These are phyloP conservation scores for Royoungia palumana DNA, from an alignment of 768 basidiomycete genomes.

Conservation along the genomic window DNA sequence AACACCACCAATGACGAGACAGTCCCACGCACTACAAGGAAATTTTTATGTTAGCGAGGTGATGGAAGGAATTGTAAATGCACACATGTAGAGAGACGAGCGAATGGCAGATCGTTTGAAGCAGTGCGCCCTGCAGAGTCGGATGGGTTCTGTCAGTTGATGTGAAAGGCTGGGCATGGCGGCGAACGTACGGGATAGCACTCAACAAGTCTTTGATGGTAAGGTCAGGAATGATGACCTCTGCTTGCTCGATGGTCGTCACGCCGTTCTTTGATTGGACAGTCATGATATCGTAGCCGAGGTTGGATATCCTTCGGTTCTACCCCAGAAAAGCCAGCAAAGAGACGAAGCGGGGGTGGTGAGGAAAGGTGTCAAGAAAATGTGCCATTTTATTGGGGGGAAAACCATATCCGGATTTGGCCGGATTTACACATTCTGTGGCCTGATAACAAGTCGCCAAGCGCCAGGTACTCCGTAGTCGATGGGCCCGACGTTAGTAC, in stretches of 20 bases:
- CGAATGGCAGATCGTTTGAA: conserved; percentile 83
- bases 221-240: conserved; percentile 74
- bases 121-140: conserved; percentile 64
- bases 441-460: neutral
- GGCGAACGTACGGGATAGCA: conserved; percentile 68
- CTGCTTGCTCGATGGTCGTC: conserved; percentile 50
- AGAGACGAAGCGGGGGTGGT: neutral
- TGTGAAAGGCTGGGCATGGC: conserved; percentile 1
- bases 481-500: too few relatives aligned
- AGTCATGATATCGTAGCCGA: conserved; percentile 21
- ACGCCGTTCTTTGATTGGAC: conserved; percentile 11
- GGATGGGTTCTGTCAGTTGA: neutral
- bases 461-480: too few relatives aligned
- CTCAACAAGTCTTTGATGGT: conserved; percentile 83
- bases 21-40: conserved; percentile 63
- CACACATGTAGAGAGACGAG: conserved; percentile 77
- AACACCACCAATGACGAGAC: conserved; percentile 60
- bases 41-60: conserved; percentile 12
- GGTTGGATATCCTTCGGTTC: conserved; percentile 2
- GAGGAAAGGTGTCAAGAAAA: neutral
- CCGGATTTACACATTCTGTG: conserved; percentile 29
- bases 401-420: conserved; percentile 16
- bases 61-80: neutral
- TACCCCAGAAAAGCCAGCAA: conserved; percentile 4
- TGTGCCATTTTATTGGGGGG: conserved; percentile 28